Percentiles rank a stretch among this genome's conserved stretches.
These are phyloP conservation scores for Pythium phragmitis DNA, from an alignment of 352 stramenopile species.

Conservation along the genomic window DNA sequence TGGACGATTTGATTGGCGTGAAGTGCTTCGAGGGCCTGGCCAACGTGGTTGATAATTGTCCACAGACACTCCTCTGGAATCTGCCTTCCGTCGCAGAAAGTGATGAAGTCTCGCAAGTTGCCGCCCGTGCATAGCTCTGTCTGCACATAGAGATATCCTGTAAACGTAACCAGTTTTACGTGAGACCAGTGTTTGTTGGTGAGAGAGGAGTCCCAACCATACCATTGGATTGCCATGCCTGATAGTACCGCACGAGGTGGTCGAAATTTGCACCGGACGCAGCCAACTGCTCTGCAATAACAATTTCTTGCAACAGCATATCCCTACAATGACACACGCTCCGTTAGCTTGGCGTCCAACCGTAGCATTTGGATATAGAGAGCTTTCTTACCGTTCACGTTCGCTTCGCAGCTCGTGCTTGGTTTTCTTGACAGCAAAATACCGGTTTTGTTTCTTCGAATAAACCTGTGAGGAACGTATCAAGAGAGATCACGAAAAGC, in stretches of 20 bases:
- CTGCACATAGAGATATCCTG: slow-evolving; percentile 92
- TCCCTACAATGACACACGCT: slow-evolving; percentile 32
- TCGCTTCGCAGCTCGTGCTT: slow-evolving; percentile 74
- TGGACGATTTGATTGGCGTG: slow-evolving; percentile 91
- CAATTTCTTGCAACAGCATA: slow-evolving; percentile 64
- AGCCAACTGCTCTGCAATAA: slow-evolving; percentile 44
- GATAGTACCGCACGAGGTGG: slow-evolving; percentile 94
- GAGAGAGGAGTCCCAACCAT: not conserved
- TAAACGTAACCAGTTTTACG: not conserved
- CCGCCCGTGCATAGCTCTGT: slow-evolving; percentile 92
- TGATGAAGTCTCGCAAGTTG: slow-evolving; percentile 80
- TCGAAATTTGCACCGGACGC: slow-evolving; percentile 44
- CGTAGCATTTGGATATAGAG: not conserved
- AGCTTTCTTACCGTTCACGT: slow-evolving; percentile 66
- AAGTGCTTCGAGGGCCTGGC: slow-evolving; percentile 83
- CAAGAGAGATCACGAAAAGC: not conserved
- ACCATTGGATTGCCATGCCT: slow-evolving; percentile 93
- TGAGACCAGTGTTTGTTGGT: not conserved
- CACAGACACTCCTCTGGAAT: slow-evolving; percentile 68
- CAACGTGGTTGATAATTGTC: slow-evolving; percentile 72
- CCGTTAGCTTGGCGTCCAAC: not conserved
- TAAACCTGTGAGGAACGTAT: slow-evolving; percentile 29
- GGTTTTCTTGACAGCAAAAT: slow-evolving; percentile 83
- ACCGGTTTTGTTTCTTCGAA: slow-evolving; percentile 31
- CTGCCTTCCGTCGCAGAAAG: slow-evolving; percentile 24